Evolutionary conservation across 2,329 filamentous ascomycete species (phyloP).

Genomic region (Pseudocercospora vitis): DNA sequence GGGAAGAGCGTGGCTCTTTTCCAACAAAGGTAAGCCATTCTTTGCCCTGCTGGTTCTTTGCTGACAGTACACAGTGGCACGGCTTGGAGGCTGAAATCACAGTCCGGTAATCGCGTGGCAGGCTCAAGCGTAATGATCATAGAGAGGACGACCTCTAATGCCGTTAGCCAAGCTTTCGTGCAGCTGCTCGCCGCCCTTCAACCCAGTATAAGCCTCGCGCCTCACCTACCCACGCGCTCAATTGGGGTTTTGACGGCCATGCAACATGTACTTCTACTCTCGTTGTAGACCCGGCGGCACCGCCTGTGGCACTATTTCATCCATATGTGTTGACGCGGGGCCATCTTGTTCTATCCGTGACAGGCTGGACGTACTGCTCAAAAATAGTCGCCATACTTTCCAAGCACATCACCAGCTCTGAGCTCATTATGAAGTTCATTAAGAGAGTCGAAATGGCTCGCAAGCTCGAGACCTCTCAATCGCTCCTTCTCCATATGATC

Average conservation of each 20-base stretch:
- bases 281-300: no score
- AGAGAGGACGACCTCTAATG: no score
- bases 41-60: background rate
- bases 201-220: no score
- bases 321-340: background rate
- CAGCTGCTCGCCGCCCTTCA: no score
- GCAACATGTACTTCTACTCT: no score
- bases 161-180: no score
- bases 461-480: constrained; percentile 54
- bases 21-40: constrained; percentile 6
- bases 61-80: constrained; percentile 9
- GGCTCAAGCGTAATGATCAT: no score
- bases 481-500: constrained; percentile 60
- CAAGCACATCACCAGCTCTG: constrained; percentile 46
- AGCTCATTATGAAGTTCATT: constrained; percentile 57
- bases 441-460: constrained; percentile 55
- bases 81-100: constrained; percentile 12
- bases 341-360: background rate
- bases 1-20: constrained; percentile 10
- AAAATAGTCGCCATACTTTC: constrained; percentile 41
- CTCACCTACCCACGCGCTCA: background rate
- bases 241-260: background rate
- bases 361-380: background rate
- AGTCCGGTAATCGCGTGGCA: background rate
- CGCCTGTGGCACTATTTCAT: background rate